A percentile compares a stretch with the other conserved stretches of the same genome.
These are phyloP conservation scores for Aegilops speltoides DNA, from an alignment of 176 grass and related monocot species.

Conservation along the genomic window DNA sequence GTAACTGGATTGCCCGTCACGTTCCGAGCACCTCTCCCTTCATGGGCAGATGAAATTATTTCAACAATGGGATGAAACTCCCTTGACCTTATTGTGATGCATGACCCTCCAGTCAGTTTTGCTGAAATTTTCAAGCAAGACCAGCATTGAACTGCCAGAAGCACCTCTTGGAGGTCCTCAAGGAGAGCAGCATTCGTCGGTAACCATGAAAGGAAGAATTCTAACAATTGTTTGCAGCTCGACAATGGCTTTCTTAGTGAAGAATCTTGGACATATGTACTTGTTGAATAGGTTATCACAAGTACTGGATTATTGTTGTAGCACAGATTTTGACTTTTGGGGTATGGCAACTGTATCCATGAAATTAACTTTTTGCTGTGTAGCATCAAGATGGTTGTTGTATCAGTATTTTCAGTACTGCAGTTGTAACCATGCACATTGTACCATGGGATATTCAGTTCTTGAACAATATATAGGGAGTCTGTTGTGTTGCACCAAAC, in stretches of 20 bases:
- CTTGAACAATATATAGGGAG: background rate
- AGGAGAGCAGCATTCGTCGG: background rate
- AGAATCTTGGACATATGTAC: background rate
- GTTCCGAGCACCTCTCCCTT: constrained; percentile 59
- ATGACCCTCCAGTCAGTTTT: background rate
- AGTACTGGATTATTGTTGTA: background rate
- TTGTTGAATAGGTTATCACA: background rate
- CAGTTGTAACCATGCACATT: background rate
- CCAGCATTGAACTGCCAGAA: background rate
- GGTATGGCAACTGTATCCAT: background rate
- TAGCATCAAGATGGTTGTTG: background rate
- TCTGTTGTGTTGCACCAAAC: background rate
- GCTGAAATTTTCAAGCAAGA: background rate
- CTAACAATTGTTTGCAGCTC: background rate
- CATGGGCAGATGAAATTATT: constrained; percentile 63
- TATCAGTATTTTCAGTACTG: background rate
- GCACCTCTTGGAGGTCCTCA: background rate
- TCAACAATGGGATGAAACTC: constrained; percentile 32
- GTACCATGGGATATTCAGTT: background rate
- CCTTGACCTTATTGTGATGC: background rate
- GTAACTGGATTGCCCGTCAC: constrained; percentile 51
- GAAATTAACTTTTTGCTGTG: background rate
- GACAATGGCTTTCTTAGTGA: background rate
- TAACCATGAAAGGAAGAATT: background rate
- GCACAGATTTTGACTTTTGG: background rate